Base-by-base conservation (phyloP, 1,284 basidiomycete species). In the Volvariella surrecta region DNA sequence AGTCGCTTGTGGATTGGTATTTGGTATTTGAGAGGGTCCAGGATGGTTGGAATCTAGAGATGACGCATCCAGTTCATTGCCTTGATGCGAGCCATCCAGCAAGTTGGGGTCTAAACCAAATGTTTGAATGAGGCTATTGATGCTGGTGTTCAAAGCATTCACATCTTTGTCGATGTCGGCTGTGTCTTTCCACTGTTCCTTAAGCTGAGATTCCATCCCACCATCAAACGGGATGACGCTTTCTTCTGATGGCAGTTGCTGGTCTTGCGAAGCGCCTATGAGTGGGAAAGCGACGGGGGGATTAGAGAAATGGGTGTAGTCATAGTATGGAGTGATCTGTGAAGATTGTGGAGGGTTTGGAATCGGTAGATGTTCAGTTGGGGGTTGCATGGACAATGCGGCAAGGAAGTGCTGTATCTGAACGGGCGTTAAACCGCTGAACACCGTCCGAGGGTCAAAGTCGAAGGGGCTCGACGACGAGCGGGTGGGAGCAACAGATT, bases 401-500 rank as follows among this genome's bases (percentile, higher is more conserved):
- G 77, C 71, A 42, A 89, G 64, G 39, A 90, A 67, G 50, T 80
- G 78, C 50, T 88, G 82, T 45, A 89, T 70, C 50, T 86, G 81
- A 1, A 64, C 63, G 0, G 84, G 82, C 0, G 77, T 76, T 37
- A 79, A 74, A 39, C 81, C 68, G 42, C 82, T 73, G 32, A 88
- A 67, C 1, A 81, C 72, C 2, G 73, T 66, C 49, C 79, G 64
- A 9, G 68, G 68, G 39, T 80, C 73, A 40, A 64, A 60, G 43
- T 64, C 59, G 35, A 57, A 48, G 28, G 54, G 50, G 1, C 58
- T 52, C 6, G 60, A 48, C 3, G 63, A 52, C 41, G 48, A 28
- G 44, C 52, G 45, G 44, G 50, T 42, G 6, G 24, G 58, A n/a
- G 58, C 58, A 20, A 62, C 52, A 4, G 61, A 48, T 13, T 57